These are phyloP conservation scores for Ramularia collo-cygni DNA, from an alignment of 2,329 filamentous ascomycete species.

Conservation along the genomic window DNA sequence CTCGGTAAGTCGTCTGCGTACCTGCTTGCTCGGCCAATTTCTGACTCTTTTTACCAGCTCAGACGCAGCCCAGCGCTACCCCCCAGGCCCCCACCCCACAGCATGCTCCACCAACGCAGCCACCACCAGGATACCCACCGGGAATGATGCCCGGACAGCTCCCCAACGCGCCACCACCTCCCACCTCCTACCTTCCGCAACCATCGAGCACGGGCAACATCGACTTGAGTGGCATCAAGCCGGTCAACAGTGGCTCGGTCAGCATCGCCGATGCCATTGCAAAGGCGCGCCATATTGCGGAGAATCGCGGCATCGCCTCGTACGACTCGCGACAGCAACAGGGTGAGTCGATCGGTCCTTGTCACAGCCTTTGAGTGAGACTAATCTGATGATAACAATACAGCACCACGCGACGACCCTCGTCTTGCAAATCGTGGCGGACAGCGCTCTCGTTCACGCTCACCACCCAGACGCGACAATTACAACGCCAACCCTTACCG, in stretches of 20 bases:
- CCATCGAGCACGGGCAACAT: conserved; percentile 69
- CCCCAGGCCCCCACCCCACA: conserved; percentile 38
- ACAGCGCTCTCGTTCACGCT: conserved; percentile 61
- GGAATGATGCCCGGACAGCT: conserved; percentile 32
- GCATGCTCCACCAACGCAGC: conserved; percentile 32
- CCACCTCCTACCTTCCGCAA: conserved; percentile 48
- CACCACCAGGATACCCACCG: conserved; percentile 39
- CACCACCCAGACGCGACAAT: conserved; percentile 60
- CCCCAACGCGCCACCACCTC: conserved; percentile 26
- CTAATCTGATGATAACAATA: background rate
- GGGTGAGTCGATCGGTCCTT: background rate
- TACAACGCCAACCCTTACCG: conserved; percentile 65
- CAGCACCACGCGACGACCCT: conserved; percentile 34
- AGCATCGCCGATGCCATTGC: conserved; percentile 79
- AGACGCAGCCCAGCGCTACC: conserved; percentile 33
- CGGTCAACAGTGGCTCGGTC: conserved; percentile 71
- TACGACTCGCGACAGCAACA: conserved; percentile 34
- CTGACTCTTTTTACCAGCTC: conserved; percentile 32
- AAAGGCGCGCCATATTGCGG: conserved; percentile 73
- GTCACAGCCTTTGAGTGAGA: background rate
- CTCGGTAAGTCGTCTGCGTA: conserved; percentile 34
- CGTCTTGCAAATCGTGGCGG: conserved; percentile 52
- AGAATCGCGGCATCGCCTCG: conserved; percentile 63
- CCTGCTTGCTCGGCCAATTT: background rate
- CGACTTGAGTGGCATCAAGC: conserved; percentile 73